phyloP scores from a whole-genome alignment of 179 eudicot species.

The Pouteria campechiana region DNA sequence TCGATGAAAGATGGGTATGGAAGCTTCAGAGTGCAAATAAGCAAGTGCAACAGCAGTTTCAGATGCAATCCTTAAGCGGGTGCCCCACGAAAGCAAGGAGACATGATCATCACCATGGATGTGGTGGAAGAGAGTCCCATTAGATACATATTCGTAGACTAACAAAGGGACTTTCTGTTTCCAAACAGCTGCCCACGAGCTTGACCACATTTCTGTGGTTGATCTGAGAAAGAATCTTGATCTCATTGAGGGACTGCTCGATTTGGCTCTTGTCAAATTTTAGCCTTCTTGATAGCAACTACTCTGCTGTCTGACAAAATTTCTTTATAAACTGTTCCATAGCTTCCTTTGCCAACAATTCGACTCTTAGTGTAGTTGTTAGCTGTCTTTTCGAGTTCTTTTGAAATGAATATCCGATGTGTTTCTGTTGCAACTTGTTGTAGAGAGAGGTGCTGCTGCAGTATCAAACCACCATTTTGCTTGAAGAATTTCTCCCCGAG shows the following conservation, averaged over 20 bases:
- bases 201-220: conserved; percentile 31
- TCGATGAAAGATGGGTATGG: conserved; percentile 36
- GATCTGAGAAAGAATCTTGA: conserved; percentile 22
- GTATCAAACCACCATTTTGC: conserved; percentile 1
- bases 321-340: conserved; percentile 3
- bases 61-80: conserved; percentile 26
- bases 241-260: conserved; percentile 21
- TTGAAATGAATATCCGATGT: neutral
- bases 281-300: conserved; percentile 1
- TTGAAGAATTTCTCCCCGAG: conserved; percentile 1
- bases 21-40: conserved; percentile 33
- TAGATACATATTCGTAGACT: conserved; percentile 29
- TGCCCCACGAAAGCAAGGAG: conserved; percentile 31
- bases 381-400: conserved; percentile 1
- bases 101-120: conserved; percentile 5
- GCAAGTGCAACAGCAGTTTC: conserved; percentile 36
- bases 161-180: conserved; percentile 21
- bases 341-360: conserved; percentile 3
- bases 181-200: conserved; percentile 31
- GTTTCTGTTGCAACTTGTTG: neutral
- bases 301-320: conserved; percentile 3
- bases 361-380: neutral
- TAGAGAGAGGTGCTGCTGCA: conserved; percentile 2
- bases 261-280: neutral
- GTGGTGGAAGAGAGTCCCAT: conserved; percentile 22